These are phyloP conservation scores for Botrytis byssoidea DNA, from an alignment of 2,329 filamentous ascomycete species.

Conservation along the genomic window DNA sequence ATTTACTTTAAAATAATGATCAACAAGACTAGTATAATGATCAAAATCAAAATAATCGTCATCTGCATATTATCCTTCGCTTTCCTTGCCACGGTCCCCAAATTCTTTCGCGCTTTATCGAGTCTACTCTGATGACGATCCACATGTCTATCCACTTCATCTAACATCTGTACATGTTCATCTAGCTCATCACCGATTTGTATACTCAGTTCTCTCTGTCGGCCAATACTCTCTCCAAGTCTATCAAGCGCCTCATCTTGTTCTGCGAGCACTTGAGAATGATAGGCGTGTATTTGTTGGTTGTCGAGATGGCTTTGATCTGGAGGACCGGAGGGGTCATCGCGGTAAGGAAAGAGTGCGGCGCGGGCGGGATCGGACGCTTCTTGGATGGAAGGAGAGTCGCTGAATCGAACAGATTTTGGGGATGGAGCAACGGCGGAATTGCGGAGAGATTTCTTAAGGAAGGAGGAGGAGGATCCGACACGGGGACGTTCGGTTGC, in stretches of 20 bases:
- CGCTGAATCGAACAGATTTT: slow-evolving; percentile 86
- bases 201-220: slow-evolving; percentile 89
- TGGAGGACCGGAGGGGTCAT: slow-evolving; percentile 55
- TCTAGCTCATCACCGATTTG: slow-evolving; percentile 97
- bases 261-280: slow-evolving; percentile 75
- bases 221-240: slow-evolving; percentile 79
- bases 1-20: slow-evolving; percentile 62
- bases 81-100: slow-evolving; percentile 70
- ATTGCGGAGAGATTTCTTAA: slow-evolving; percentile 40
- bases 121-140: slow-evolving; percentile 78
- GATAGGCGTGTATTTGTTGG: slow-evolving; percentile 82
- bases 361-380: slow-evolving; percentile 51
- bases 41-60: slow-evolving; percentile 67
- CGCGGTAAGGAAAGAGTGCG: slow-evolving; percentile 67
- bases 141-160: slow-evolving; percentile 80
- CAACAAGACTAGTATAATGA: slow-evolving; percentile 64
- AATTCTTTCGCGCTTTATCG: slow-evolving; percentile 67
- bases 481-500: slow-evolving; percentile 44
- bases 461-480: slow-evolving; percentile 46
- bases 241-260: slow-evolving; percentile 93
- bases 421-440: slow-evolving; percentile 41
- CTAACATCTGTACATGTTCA: slow-evolving; percentile 81
- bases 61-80: slow-evolving; percentile 85
- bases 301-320: slow-evolving; percentile 61
- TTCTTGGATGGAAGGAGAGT: slow-evolving; percentile 50